Conservation (phyloP, 2,329 filamentous ascomycete genomes). For the Trichoderma oligosporum region DNA sequence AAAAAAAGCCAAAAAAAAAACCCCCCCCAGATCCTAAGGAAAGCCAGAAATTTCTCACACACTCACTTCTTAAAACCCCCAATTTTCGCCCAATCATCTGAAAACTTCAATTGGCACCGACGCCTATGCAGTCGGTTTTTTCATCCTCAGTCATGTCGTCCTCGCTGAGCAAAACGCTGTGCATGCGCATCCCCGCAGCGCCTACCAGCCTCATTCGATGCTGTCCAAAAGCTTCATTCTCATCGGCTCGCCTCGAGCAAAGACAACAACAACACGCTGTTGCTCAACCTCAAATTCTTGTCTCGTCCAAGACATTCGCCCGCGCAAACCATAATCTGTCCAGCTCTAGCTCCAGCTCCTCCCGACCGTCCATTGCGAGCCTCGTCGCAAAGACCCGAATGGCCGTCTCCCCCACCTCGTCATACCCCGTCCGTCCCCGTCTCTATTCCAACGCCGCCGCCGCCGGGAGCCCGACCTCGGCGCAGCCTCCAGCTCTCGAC, state of each 20-base stretch:
- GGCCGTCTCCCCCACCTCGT: conserved; percentile 8
- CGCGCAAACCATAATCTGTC: conserved; percentile 12
- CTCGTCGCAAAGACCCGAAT: conserved; percentile 4
- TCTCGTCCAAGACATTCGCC: background rate
- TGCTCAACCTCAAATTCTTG: conserved; percentile 18
- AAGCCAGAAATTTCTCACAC: background rate
- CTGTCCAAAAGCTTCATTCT: conserved; percentile 31
- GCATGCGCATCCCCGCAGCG: conserved; percentile 31
- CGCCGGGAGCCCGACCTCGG: background rate
- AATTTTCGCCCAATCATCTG: background rate
- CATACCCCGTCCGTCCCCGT: conserved; percentile 19
- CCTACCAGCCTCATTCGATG: conserved; percentile 26
- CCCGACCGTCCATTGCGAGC: conserved; percentile 13
- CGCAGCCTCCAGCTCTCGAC: conserved; percentile 47
- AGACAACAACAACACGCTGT: conserved; percentile 19
- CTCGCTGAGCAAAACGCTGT: conserved; percentile 32
- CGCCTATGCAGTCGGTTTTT: background rate
- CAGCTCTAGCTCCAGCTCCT: background rate
- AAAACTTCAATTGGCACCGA: background rate
- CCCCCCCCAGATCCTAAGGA: background rate
- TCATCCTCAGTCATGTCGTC: conserved; percentile 28
- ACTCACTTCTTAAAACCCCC: background rate
- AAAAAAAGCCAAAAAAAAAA: background rate
- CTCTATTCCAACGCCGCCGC: conserved; percentile 21
- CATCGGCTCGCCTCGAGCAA: conserved; percentile 25